Evolutionary conservation across 176 grass and related monocot genomes (phyloP).

Genomic region (Triticum timopheevii): DNA sequence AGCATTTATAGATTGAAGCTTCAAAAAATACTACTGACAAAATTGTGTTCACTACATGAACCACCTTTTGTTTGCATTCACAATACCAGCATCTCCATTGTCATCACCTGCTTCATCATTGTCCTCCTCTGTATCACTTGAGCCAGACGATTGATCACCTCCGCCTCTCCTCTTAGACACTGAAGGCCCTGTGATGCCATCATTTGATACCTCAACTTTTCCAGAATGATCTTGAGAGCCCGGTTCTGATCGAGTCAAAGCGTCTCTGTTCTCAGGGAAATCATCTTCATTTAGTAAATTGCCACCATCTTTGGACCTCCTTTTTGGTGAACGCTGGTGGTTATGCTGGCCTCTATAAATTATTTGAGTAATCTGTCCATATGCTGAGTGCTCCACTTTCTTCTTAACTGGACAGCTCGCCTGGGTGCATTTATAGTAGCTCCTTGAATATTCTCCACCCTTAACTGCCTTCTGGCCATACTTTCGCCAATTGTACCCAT

Average conservation of each 20-base stretch:
- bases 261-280: conserved; percentile 40
- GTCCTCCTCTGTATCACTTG: conserved; percentile 63
- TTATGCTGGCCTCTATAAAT: conserved; percentile 72
- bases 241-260: conserved; percentile 44
- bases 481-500: conserved; percentile 83
- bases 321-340: conserved; percentile 59
- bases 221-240: conserved; percentile 46
- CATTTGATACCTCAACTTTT: conserved; percentile 51
- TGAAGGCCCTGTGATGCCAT: conserved; percentile 7
- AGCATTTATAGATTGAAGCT: conserved; percentile 12
- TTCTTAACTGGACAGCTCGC: conserved; percentile 68
- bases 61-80: conserved; percentile 72
- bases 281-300: conserved; percentile 42
- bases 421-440: conserved; percentile 74
- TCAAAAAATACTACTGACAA: conserved; percentile 2
- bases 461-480: conserved; percentile 84
- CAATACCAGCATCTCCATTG: conserved; percentile 11
- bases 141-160: conserved; percentile 47
- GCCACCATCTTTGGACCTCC: conserved; percentile 57
- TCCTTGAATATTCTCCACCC: conserved; percentile 67
- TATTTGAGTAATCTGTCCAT: conserved; percentile 64
- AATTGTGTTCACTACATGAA: conserved; percentile 16
- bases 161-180: conserved; percentile 45
- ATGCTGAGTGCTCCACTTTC: conserved; percentile 62
- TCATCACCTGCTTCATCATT: conserved; percentile 36